Evolutionary conservation across 2,329 filamentous ascomycete species (phyloP).

Genomic region (Eutypa lata): DNA sequence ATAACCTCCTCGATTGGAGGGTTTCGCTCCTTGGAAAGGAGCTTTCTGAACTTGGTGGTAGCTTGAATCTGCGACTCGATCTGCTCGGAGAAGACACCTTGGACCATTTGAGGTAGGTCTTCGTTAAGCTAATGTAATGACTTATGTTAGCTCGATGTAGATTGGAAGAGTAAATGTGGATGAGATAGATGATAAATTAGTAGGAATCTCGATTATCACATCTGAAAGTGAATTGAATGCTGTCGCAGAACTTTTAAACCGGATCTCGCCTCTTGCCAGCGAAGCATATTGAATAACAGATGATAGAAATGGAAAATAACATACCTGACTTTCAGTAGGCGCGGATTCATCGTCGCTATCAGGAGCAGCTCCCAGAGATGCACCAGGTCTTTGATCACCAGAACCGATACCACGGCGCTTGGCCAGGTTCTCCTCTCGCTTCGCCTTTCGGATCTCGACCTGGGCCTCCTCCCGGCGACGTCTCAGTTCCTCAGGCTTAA

Average conservation of each 20-base stretch:
- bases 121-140: constrained; percentile 72
- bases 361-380: constrained; percentile 79
- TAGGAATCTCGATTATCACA: no score
- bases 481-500: constrained; percentile 98
- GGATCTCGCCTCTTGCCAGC: no score
- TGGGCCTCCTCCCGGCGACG: constrained; percentile 98
- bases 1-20: constrained; percentile 99
- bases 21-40: constrained; percentile 97
- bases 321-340: constrained; percentile 94
- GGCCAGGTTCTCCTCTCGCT: constrained; percentile 97
- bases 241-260: no score
- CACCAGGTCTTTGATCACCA: constrained; percentile 75
- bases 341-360: constrained; percentile 97
- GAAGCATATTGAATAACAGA: constrained; percentile 2
- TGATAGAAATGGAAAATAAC: constrained; percentile 27
- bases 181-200: no score
- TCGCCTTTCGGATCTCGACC: constrained; percentile 97
- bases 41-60: constrained; percentile 97
- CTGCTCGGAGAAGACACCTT: constrained; percentile 96
- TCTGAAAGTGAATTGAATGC: no score
- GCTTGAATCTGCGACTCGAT: constrained; percentile 97
- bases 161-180: no score
- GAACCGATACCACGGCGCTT: constrained; percentile 93
- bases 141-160: constrained; percentile 24
- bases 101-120: constrained; percentile 97